Base-by-base conservation (phyloP, 352 stramenopile species). In the Plasmopara muralis region DNA sequence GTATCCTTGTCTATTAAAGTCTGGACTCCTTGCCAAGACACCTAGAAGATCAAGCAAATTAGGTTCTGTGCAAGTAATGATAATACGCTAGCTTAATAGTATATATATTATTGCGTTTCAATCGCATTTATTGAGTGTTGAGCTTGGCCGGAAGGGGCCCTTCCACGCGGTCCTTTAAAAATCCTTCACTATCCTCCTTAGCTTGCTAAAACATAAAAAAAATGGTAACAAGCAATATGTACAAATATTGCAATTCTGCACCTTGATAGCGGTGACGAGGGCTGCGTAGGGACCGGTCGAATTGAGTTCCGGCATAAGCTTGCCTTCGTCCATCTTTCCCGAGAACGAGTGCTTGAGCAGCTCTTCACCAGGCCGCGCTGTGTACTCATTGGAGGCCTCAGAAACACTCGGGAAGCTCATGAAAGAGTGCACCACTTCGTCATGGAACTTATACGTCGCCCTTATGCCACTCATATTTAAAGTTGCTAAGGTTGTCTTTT, bases 81-180 rank as follows among this genome's bases (percentile, higher is more conserved):
- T 35, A 2, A 35, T 35, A 12, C 10, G 31, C 31, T 35, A 12
- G 31, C 10, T 35, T 12, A 12, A 12, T 35, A 35, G 20, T 25
- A 25, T 25, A 25, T 25, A 25, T 25, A 25, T 25, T 25, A 25
- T 25, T 25, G 20, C 20, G 20, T 25, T 1, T 25, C 20, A 25
- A 25, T 35, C 10, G 31, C 31, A 12, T 47, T 55, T 74, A 85
- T 60, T 79, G 63, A 56, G 83, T 77, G 53, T 84, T 82, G 34
- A 87, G 45, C 56, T 80, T 82, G 5, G 74, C 69, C 15, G 79
- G 67, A 44, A 88, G 70, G 2, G 81, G 81, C n/a, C 81, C 78
- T 62, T 92, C 81, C 34, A 85, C 76, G 46, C 85, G 83, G 65
- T 92, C 77, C 52, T 88, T 88, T 7, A 92, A 64, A 57, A 89